Conservation (phyloP, 495 filamentous ascomycete species). For the Hypoxylon subgilvum region DNA sequence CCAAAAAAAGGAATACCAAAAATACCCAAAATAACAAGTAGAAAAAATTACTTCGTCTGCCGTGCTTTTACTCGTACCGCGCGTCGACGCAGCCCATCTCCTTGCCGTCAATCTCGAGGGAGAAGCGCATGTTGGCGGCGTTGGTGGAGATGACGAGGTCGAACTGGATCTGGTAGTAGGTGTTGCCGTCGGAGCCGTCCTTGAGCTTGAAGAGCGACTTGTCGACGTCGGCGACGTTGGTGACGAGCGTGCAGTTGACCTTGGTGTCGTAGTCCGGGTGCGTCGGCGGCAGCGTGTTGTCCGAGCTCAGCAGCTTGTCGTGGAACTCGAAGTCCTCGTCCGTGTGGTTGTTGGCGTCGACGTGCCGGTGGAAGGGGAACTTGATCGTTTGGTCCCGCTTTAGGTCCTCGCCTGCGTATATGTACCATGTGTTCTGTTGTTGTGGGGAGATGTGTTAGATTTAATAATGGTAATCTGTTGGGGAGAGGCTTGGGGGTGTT, state of each 20-base stretch:
- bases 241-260: constrained; percentile 21
- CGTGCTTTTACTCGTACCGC: constrained; percentile 28
- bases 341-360: constrained; percentile 1
- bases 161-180: constrained; percentile 26
- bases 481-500: neutral
- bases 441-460: neutral
- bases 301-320: constrained; percentile 1
- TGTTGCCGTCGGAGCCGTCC: constrained; percentile 11
- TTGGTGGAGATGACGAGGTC: constrained; percentile 29
- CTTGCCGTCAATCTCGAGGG: constrained; percentile 30
- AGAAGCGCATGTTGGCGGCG: constrained; percentile 34
- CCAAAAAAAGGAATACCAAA: too few species aligned
- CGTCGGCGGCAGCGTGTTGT: neutral
- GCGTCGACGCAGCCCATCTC: constrained; percentile 32
- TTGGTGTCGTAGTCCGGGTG: constrained; percentile 4
- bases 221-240: constrained; percentile 16
- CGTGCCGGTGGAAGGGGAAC: constrained; percentile 47
- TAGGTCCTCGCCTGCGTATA: constrained; percentile 48
- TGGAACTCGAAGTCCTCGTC: neutral
- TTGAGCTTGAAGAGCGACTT: constrained; percentile 6
- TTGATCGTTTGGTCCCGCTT: constrained; percentile 43
- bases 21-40: too few species aligned
- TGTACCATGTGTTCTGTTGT: constrained; percentile 50
- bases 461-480: neutral
- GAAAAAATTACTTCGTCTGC: too few species aligned